Conservation (phyloP, 805 yeast genomes). For the Ogataea henricii region DNA sequence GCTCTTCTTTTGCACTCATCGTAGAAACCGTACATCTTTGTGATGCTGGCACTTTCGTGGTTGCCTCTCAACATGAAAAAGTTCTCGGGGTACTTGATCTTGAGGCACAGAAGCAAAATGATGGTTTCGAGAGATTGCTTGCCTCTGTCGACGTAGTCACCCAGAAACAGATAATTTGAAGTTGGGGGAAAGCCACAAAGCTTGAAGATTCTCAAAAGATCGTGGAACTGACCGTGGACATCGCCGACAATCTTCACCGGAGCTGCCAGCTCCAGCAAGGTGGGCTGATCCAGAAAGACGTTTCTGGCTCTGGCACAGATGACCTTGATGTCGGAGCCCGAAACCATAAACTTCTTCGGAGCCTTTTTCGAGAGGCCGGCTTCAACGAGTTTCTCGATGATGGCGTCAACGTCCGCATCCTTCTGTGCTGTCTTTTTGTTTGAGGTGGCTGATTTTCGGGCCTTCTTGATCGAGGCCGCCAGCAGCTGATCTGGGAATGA, state of each 20-base stretch:
- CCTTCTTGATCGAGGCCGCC: slow-evolving; percentile 6
- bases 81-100: slow-evolving; percentile 60
- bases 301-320: slow-evolving; percentile 61
- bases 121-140: slow-evolving; percentile 59
- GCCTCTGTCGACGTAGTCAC: slow-evolving; percentile 64
- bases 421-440: not conserved
- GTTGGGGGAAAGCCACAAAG: slow-evolving; percentile 63
- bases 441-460: not conserved
- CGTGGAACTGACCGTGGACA: slow-evolving; percentile 69
- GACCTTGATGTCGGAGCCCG: slow-evolving; percentile 54
- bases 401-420: slow-evolving; percentile 56
- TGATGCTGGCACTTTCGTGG: slow-evolving; percentile 60
- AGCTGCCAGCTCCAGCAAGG: slow-evolving; percentile 64
- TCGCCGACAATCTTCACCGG: slow-evolving; percentile 86
- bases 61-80: slow-evolving; percentile 62
- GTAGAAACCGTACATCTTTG: slow-evolving; percentile 60
- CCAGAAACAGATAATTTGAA: slow-evolving; percentile 55
- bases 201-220: slow-evolving; percentile 54
- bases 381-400: slow-evolving; percentile 60
- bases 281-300: slow-evolving; percentile 64
- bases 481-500: slow-evolving; percentile 1
- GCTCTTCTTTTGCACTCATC: slow-evolving; percentile 62
- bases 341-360: slow-evolving; percentile 51
- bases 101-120: slow-evolving; percentile 51
- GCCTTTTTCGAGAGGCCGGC: slow-evolving; percentile 47